Conservation (phyloP, 1,139 yeast genomes). For the Ogataea hybrid region DNA sequence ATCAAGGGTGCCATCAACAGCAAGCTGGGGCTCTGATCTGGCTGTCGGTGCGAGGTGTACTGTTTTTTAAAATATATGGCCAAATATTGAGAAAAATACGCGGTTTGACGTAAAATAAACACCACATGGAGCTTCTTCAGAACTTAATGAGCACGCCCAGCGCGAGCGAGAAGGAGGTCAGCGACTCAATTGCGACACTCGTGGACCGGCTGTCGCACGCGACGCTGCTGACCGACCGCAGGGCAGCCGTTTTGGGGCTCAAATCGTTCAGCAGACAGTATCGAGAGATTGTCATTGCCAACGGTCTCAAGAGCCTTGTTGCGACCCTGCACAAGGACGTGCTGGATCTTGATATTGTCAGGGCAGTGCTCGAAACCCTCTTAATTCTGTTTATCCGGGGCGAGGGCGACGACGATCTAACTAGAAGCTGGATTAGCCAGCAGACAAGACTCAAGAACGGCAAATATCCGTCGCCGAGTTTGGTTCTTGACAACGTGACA, state of each 20-base stretch:
- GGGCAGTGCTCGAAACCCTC: constrained; percentile 83
- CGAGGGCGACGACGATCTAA: constrained; percentile 48
- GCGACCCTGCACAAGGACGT: constrained; percentile 60
- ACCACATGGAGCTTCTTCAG: constrained; percentile 30
- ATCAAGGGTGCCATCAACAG: constrained; percentile 27
- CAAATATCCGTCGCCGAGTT: constrained; percentile 77
- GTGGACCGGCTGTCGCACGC: constrained; percentile 89
- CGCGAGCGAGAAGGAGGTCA: constrained; percentile 52
- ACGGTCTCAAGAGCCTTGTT: constrained; percentile 77
- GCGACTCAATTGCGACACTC: constrained; percentile 83
- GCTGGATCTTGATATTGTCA: constrained; percentile 69
- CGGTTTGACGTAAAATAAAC: constrained; percentile 4
- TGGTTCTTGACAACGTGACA: constrained; percentile 52
- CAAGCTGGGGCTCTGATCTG: constrained; percentile 18
- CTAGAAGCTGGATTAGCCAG: constrained; percentile 70
- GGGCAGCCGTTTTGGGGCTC: constrained; percentile 88
- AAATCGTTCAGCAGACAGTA: constrained; percentile 89
- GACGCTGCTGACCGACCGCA: constrained; percentile 75
- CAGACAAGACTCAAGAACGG: constrained; percentile 80
- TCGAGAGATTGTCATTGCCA: constrained; percentile 87
- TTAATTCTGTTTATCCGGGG: constrained; percentile 72
- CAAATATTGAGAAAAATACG: constrained; percentile 1
- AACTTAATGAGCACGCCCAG: constrained; percentile 30
- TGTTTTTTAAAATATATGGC: not conserved
- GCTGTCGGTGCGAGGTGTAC: constrained; percentile 3